A percentile compares a stretch with the other conserved stretches of the same genome.
Evolutionary conservation across 257 asterid genomes (phyloP).

Genomic region (Handroanthus guayacan): DNA sequence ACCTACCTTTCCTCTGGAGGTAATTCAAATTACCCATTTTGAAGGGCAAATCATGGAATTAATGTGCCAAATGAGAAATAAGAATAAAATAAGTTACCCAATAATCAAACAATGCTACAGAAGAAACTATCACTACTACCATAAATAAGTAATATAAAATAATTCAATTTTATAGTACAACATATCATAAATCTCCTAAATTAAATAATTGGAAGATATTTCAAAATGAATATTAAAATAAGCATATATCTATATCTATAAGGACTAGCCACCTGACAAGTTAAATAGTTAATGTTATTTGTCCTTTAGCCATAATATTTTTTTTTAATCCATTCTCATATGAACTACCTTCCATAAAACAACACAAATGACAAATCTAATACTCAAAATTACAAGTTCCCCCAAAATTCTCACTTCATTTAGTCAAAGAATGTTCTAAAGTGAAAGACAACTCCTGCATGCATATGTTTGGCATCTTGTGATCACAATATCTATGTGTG

Average conservation of each 20-base stretch:
- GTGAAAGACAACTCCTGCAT: constrained; percentile 20
- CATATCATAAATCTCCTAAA: neutral
- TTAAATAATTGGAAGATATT: constrained; percentile 14
- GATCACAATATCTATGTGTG: neutral
- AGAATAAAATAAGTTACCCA: neutral
- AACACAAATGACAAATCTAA: constrained; percentile 37
- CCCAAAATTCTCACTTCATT: constrained; percentile 12
- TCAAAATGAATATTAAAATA: constrained; percentile 6
- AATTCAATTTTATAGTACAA: neutral
- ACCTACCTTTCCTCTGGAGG: constrained; percentile 15
- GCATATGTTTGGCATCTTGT: constrained; percentile 17
- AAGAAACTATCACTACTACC: constrained; percentile 28
- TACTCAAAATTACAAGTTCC: constrained; percentile 5
- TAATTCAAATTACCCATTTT: constrained; percentile 31
- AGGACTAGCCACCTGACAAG: neutral
- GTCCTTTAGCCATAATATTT: constrained; percentile 13
- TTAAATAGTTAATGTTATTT: neutral
- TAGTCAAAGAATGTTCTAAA: constrained; percentile 34
- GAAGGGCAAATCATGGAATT: constrained; percentile 3
- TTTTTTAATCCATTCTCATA: neutral
- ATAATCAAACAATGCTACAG: constrained; percentile 28
- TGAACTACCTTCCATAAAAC: neutral
- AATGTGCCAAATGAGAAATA: neutral
- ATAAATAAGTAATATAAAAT: neutral
- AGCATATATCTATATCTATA: neutral